Conservation (phyloP, 2,329 filamentous ascomycete species). For the Epichloe scottii region DNA sequence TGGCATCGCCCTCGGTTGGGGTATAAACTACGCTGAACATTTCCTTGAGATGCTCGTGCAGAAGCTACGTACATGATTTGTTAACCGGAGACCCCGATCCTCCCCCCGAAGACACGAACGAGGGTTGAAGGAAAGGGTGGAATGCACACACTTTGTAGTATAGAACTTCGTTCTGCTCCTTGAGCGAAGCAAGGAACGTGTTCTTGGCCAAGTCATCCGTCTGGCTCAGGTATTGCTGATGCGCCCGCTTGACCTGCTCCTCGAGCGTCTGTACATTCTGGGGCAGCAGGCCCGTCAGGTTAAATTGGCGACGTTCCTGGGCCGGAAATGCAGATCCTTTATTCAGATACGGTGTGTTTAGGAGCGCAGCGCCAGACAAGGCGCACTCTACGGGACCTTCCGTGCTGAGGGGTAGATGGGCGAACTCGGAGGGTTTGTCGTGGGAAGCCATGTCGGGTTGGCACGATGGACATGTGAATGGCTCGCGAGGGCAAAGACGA, state of each 20-base stretch:
- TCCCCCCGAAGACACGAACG: too few species aligned
- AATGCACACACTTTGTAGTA: slow-evolving; percentile 52
- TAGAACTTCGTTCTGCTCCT: slow-evolving; percentile 73
- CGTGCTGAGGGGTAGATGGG: slow-evolving; percentile 22
- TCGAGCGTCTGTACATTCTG: slow-evolving; percentile 61
- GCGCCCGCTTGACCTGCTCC: slow-evolving; percentile 64
- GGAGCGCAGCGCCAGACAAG: slow-evolving; percentile 21
- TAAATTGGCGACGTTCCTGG: slow-evolving; percentile 57
- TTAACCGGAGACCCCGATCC: too few species aligned
- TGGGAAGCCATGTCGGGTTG: not conserved
- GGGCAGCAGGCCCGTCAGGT: slow-evolving; percentile 61
- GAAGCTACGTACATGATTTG: slow-evolving; percentile 35
- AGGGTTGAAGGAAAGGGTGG: not conserved
- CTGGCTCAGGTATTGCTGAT: slow-evolving; percentile 60
- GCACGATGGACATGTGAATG: too few species aligned
- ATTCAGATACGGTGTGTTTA: slow-evolving; percentile 43
- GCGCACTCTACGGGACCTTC: slow-evolving; percentile 24
- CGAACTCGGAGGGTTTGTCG: slow-evolving; percentile 14
- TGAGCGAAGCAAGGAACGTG: slow-evolving; percentile 74
- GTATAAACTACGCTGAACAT: slow-evolving; percentile 91
- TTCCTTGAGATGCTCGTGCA: slow-evolving; percentile 67
- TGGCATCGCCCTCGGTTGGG: slow-evolving; percentile 80
- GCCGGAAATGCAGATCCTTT: slow-evolving; percentile 69
- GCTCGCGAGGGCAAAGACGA: too few species aligned
- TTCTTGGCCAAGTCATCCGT: slow-evolving; percentile 65